Conservation (phyloP, 306 rosid species). For the Gastrolobium bilobum region DNA sequence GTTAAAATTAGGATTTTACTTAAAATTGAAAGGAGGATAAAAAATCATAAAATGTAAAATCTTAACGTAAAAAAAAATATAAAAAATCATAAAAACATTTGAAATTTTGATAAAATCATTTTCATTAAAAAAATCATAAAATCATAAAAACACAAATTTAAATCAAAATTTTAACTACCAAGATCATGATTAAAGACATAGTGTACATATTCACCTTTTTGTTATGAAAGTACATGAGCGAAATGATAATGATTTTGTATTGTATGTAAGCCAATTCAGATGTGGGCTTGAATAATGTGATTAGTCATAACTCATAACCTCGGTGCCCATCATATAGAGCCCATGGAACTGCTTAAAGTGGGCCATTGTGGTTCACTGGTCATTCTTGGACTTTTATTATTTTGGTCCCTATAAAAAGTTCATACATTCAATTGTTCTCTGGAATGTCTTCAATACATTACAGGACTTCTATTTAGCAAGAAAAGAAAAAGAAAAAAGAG, state of each 20-base stretch:
- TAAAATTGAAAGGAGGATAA: too few relatives aligned
- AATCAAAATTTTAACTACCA: too few relatives aligned
- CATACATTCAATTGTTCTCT: neutral
- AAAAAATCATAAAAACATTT: too few relatives aligned
- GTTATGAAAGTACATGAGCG: neutral
- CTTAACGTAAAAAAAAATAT: too few relatives aligned
- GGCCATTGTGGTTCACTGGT: neutral
- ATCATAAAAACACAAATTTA: too few relatives aligned
- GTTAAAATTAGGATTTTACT: too few relatives aligned
- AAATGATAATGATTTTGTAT: neutral
- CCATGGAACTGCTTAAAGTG: neutral
- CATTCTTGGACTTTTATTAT: neutral
- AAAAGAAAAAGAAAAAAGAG: too few relatives aligned
- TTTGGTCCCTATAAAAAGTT: neutral
- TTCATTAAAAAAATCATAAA: too few relatives aligned
- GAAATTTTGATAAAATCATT: too few relatives aligned
- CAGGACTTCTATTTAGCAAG: neutral
- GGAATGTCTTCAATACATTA: neutral
- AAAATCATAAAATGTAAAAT: too few relatives aligned
- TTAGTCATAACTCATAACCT: neutral
- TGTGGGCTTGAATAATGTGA: neutral
- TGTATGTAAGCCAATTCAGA: neutral
- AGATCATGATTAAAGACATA: too few relatives aligned
- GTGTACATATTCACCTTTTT: neutral
- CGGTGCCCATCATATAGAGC: neutral